These are phyloP conservation scores for Chrysophaeum taylorii DNA, from an alignment of 352 stramenopile genomes.

Conservation along the genomic window DNA sequence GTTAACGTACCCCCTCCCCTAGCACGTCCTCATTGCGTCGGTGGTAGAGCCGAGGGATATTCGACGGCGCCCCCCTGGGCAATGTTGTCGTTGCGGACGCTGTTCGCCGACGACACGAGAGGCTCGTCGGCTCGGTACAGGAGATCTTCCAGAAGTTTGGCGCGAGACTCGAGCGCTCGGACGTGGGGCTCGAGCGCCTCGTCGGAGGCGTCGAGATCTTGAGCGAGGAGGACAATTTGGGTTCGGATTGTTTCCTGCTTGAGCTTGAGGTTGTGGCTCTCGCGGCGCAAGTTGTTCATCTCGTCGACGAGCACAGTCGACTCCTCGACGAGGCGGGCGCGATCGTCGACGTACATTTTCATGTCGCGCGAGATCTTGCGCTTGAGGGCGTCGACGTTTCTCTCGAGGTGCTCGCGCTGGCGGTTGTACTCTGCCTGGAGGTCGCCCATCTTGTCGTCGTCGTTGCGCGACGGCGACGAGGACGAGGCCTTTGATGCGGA, in stretches of 20 bases:
- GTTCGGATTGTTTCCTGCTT: conserved; percentile 24
- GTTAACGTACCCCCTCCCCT: no score
- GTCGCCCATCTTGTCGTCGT: conserved; percentile 39
- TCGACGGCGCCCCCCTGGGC: no score
- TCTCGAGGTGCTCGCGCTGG: conserved; percentile 80
- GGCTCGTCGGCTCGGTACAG: background rate
- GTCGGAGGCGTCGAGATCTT: background rate
- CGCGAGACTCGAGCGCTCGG: background rate
- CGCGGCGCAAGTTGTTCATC: conserved; percentile 73
- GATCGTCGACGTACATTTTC: conserved; percentile 38
- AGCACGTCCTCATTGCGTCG: no score
- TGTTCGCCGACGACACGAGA: no score
- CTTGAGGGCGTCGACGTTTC: conserved; percentile 73
- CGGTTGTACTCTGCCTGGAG: conserved; percentile 71
- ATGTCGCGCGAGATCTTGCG: conserved; percentile 65
- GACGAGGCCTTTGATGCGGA: background rate
- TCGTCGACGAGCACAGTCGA: conserved; percentile 78
- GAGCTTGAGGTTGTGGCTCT: conserved; percentile 55
- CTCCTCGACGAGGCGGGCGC: conserved; percentile 49
- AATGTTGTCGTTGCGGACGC: no score
- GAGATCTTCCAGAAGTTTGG: background rate
- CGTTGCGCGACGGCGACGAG: conserved; percentile 15
- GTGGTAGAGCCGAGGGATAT: no score
- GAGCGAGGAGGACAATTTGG: no score
- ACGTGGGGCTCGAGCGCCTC: background rate